These are phyloP conservation scores for Iris macrosiphon DNA, from an alignment of 106 monocot species.

Conservation along the genomic window DNA sequence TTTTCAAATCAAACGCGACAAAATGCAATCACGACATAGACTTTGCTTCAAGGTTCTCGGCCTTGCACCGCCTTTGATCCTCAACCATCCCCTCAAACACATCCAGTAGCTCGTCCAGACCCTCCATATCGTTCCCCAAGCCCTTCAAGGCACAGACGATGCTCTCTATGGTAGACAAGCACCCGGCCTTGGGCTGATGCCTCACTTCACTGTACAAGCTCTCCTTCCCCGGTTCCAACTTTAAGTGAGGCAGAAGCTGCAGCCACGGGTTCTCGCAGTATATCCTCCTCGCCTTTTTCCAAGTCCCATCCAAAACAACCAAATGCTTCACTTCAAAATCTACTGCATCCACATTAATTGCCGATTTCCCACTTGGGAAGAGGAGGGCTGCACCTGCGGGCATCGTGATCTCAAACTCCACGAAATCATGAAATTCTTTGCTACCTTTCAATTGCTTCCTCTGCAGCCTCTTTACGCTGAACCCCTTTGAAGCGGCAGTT, in stretches of 20 bases:
- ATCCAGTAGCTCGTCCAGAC: slow-evolving; percentile 55
- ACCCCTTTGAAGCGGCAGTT: slow-evolving; percentile 38
- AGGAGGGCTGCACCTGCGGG: slow-evolving; percentile 61
- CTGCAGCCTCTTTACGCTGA: slow-evolving; percentile 46
- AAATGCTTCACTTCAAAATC: slow-evolving; percentile 73
- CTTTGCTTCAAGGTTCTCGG: slow-evolving; percentile 42
- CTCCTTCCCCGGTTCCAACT: slow-evolving; percentile 33
- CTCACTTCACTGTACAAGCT: slow-evolving; percentile 91
- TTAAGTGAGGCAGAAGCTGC: slow-evolving; percentile 66
- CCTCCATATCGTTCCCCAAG: slow-evolving; percentile 42
- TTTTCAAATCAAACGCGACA: background rate
- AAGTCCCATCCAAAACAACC: slow-evolving; percentile 86
- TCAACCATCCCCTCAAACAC: slow-evolving; percentile 82
- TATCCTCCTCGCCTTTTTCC: slow-evolving; percentile 83
- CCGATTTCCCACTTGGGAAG: slow-evolving; percentile 44
- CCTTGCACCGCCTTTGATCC: slow-evolving; percentile 76
- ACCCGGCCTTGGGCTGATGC: slow-evolving; percentile 74
- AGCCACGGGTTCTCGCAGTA: slow-evolving; percentile 96
- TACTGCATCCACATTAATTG: slow-evolving; percentile 22
- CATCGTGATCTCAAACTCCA: slow-evolving; percentile 54
- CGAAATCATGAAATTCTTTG: slow-evolving; percentile 27
- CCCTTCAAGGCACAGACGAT: slow-evolving; percentile 67
- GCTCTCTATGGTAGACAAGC: slow-evolving; percentile 91
- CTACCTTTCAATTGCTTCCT: slow-evolving; percentile 22
- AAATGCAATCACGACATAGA: background rate